Percentiles rank a stretch among this genome's conserved stretches.
These are phyloP conservation scores for Aspergillus carlsbadensis DNA, from an alignment of 495 filamentous ascomycete genomes.

Conservation along the genomic window DNA sequence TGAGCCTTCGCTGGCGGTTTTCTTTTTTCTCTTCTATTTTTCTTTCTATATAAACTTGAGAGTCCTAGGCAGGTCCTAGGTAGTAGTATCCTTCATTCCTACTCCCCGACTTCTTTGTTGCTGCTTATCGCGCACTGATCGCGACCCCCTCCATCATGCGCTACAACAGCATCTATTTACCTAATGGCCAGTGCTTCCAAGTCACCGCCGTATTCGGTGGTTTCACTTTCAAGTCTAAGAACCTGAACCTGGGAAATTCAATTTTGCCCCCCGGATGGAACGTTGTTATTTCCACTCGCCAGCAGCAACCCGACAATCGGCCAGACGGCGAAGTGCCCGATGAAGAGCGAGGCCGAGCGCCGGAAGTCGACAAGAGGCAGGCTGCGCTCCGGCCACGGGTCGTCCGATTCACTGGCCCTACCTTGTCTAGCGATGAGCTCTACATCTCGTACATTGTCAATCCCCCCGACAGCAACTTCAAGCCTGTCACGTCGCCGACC, in stretches of 20 bases:
- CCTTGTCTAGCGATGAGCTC: conserved; percentile 72
- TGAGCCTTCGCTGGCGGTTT: conserved; percentile 3
- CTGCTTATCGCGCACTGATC: conserved; percentile 1
- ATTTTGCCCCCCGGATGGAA: conserved; percentile 87
- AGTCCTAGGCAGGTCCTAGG: neutral
- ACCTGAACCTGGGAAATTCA: conserved; percentile 62
- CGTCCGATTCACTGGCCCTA: conserved; percentile 66
- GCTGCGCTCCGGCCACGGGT: conserved; percentile 23
- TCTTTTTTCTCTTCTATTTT: conserved; percentile 23
- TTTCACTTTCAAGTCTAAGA: conserved; percentile 81
- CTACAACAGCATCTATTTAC: conserved; percentile 56
- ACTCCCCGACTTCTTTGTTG: conserved; percentile 5
- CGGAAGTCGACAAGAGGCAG: conserved; percentile 14
- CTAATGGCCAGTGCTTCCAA: conserved; percentile 81
- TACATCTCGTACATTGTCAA: conserved; percentile 90
- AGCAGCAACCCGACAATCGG: conserved; percentile 7
- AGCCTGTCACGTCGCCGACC: conserved; percentile 73
- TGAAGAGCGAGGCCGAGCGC: conserved; percentile 11
- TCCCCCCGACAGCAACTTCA: conserved; percentile 75
- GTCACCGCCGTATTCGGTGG: conserved; percentile 85
- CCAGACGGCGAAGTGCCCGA: conserved; percentile 23
- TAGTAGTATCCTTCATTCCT: neutral
- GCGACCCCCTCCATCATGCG: conserved; percentile 24
- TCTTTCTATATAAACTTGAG: neutral
- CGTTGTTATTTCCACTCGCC: conserved; percentile 72